These are phyloP conservation scores for Diplotaxis tenuifolia DNA, from an alignment of 345 rosid genomes.

Conservation along the genomic window DNA sequence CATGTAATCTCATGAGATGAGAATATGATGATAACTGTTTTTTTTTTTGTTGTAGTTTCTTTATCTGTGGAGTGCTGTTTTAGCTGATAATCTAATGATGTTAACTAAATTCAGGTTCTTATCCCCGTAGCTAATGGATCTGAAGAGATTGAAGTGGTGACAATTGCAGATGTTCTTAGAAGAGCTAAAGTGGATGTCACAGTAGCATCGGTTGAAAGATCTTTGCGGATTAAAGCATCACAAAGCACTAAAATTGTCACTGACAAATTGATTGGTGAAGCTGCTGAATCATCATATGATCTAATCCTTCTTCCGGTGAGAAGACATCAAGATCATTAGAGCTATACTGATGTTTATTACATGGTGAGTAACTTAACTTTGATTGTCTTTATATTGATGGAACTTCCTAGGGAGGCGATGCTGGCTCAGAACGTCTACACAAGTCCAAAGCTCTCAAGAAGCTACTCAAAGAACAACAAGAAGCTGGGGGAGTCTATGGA, in stretches of 20 bases:
- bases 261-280: constrained; percentile 65
- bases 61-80: background rate
- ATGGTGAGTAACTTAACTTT: background rate
- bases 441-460: constrained; percentile 73
- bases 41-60: background rate
- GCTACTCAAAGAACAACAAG: constrained; percentile 73
- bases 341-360: background rate
- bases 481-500: constrained; percentile 64
- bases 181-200: constrained; percentile 83
- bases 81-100: background rate
- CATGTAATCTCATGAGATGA: constrained; percentile 4
- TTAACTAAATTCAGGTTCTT: constrained; percentile 55
- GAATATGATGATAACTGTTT: constrained; percentile 14
- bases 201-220: constrained; percentile 76
- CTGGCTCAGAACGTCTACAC: constrained; percentile 58
- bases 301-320: constrained; percentile 83
- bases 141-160: constrained; percentile 74
- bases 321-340: constrained; percentile 17
- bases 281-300: constrained; percentile 58
- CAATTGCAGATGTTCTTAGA: constrained; percentile 65
- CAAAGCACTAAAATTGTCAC: constrained; percentile 77
- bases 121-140: constrained; percentile 86
- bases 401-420: constrained; percentile 59
- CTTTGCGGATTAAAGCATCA: constrained; percentile 58
- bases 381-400: background rate